Base-by-base conservation (phyloP, 805 yeast species). In the Wickerhamiella dianesei region DNA sequence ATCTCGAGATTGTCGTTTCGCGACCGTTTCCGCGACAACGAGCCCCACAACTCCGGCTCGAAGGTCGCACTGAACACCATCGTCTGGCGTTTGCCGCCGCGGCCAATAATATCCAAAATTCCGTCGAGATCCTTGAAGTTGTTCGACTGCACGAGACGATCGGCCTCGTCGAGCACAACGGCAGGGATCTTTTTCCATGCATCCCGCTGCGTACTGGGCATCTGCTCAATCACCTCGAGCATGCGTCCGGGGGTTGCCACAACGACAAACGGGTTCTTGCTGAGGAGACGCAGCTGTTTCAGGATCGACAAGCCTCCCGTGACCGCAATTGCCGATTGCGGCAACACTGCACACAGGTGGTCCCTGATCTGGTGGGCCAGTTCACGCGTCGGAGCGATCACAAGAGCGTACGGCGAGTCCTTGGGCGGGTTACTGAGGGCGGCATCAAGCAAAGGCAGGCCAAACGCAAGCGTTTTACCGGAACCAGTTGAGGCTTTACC, bases 401-500 rank as follows among this genome's bases (percentile, higher is more conserved):
- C 75, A 12, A 92, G 68, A 3, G 87, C 97, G 40, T 43, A 54
- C 1, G 53, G 56, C 4, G 46, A 14, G 22, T 21, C 18, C 4
- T 8, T 21, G n/a, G 41, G 41, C 40, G 40, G 51, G 63, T 61
- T 14, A 55, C 41, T 37, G 20, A 48, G 17, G 77, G 55, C 49
- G 75, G 73, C 49, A 71, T 89, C 95, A 50, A 92, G 63, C 22
- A 94, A 80, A 8, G 98, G 96, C 21, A 92, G 76, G 41, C 96
- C 96, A 62, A 85, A 92, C 0, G 98, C 99, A 48, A 88, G 68
- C 0, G 98, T 92, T 61, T 92, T 92, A 71, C 98, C 98, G 1
- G 95, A 84, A 62, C 98, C 98, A 1, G 98, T 92, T 9, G 92
- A 81, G 14, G 98, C 98, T 60, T 89, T 92, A 47, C 98, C 98